phyloP scores from a whole-genome alignment of 1,284 basidiomycete genomes.

The Leccinum variabile region DNA sequence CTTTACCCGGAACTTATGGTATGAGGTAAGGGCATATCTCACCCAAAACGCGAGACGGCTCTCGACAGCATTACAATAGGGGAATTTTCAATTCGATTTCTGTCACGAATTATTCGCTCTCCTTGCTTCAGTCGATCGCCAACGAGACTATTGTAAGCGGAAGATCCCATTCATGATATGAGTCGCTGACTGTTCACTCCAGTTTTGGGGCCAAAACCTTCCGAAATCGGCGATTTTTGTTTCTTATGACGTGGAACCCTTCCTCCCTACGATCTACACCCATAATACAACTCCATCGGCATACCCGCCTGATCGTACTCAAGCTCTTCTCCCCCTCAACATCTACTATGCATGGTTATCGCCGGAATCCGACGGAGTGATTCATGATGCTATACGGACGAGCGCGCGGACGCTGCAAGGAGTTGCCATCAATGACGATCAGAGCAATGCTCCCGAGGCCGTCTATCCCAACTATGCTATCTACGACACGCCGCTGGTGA shows the following conservation, averaged over 20 bases:
- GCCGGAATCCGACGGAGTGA: constrained; percentile 37
- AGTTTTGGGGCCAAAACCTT: constrained; percentile 8
- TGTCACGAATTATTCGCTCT: not conserved
- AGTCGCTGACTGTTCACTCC: not conserved
- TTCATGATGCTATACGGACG: constrained; percentile 41
- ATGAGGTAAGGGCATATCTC: constrained; percentile 4
- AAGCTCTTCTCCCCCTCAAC: constrained; percentile 46
- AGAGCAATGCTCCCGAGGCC: constrained; percentile 25
- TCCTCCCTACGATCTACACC: constrained; percentile 37
- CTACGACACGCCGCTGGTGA: constrained; percentile 41
- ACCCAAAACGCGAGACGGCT: no score
- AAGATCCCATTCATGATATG: not conserved
- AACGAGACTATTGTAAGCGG: constrained; percentile 13
- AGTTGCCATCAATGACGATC: not conserved
- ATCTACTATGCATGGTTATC: constrained; percentile 47
- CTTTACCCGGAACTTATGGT: constrained; percentile 6
- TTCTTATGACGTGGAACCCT: constrained; percentile 57
- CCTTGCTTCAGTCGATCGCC: constrained; percentile 9
- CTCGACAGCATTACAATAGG: not conserved
- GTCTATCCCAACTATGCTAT: constrained; percentile 55
- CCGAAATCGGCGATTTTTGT: constrained; percentile 19
- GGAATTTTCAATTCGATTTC: constrained; percentile 16
- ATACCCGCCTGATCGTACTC: constrained; percentile 46
- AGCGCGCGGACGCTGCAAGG: constrained; percentile 39
- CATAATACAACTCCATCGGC: constrained; percentile 37